Conservation (phyloP, 2,329 filamentous ascomycete genomes). For the Dothidotthia symphoricarpi region DNA sequence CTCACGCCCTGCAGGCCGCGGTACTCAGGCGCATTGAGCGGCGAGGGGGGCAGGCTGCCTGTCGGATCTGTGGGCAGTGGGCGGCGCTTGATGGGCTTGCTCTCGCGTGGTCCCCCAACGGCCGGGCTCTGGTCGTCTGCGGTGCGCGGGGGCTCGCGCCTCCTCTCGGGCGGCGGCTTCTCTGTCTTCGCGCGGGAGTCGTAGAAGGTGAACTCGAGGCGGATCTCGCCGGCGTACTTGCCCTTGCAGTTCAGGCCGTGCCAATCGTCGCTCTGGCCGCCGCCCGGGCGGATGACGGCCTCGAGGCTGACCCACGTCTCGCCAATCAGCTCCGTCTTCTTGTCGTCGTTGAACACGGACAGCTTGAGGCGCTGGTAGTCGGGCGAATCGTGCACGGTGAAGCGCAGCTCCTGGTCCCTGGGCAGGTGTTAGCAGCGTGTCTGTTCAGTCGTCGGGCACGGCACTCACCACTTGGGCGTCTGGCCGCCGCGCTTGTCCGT, state of each 20-base stretch:
- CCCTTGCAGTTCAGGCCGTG: conserved; percentile 82
- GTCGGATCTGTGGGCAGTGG: conserved; percentile 80
- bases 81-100: conserved; percentile 71
- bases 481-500: conserved; percentile 93
- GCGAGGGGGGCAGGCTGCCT: conserved; percentile 44
- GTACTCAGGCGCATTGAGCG: conserved; percentile 29
- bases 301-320: conserved; percentile 87
- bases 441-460: neutral
- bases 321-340: conserved; percentile 93
- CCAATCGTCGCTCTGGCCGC: conserved; percentile 93
- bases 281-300: conserved; percentile 76
- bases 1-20: conserved; percentile 31
- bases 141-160: conserved; percentile 44
- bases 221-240: conserved; percentile 93
- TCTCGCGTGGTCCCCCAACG: conserved; percentile 53
- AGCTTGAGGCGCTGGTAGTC: conserved; percentile 96
- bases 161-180: conserved; percentile 58
- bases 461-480: conserved; percentile 83
- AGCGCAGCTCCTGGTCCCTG: conserved; percentile 97
- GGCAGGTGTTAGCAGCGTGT: conserved; percentile 15
- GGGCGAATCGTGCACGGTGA: conserved; percentile 90
- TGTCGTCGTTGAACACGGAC: conserved; percentile 97
- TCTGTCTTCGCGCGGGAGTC: conserved; percentile 81
- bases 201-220: conserved; percentile 95
- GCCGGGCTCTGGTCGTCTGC: conserved; percentile 41